phyloP scores from a whole-genome alignment of 1,284 basidiomycete genomes.

The Cryptococcus amylolentus region DNA sequence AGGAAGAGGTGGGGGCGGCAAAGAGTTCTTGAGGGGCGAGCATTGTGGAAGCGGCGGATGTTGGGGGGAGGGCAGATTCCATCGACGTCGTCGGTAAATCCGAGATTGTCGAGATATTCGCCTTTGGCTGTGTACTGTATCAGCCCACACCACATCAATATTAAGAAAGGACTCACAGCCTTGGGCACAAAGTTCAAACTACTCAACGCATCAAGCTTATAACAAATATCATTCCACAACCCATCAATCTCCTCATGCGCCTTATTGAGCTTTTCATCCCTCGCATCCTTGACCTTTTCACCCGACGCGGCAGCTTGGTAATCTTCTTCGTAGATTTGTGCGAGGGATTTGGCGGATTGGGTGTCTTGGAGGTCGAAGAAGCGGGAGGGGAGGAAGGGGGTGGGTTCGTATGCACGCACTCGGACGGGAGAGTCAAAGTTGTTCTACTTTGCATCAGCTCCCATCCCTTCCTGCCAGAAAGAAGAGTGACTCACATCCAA shows the following conservation, averaged over 20 bases:
- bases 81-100: slow-evolving; percentile 81
- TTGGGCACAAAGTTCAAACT: slow-evolving; percentile 97
- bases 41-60: slow-evolving; percentile 69
- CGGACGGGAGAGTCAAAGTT: slow-evolving; percentile 90
- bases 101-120: slow-evolving; percentile 77
- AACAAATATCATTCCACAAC: slow-evolving; percentile 79
- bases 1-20: slow-evolving; percentile 56
- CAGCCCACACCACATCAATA: neutral
- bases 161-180: slow-evolving; percentile 28
- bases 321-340: slow-evolving; percentile 95
- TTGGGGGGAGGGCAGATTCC: slow-evolving; percentile 86
- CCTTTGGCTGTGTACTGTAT: slow-evolving; percentile 67
- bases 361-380: slow-evolving; percentile 86
- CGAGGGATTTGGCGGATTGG: slow-evolving; percentile 81
- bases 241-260: slow-evolving; percentile 83
- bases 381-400: slow-evolving; percentile 84
- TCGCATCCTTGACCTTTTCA: slow-evolving; percentile 61
- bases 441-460: slow-evolving; percentile 36
- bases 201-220: slow-evolving; percentile 87
- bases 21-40: slow-evolving; percentile 94
- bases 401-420: slow-evolving; percentile 70
- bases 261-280: slow-evolving; percentile 81
- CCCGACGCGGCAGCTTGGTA: slow-evolving; percentile 62
- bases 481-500: slow-evolving; percentile 69
- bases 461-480: too few species aligned